Evolutionary conservation across 352 stramenopile species (phyloP).

Genomic region (Phytophthora hybrid): DNA sequence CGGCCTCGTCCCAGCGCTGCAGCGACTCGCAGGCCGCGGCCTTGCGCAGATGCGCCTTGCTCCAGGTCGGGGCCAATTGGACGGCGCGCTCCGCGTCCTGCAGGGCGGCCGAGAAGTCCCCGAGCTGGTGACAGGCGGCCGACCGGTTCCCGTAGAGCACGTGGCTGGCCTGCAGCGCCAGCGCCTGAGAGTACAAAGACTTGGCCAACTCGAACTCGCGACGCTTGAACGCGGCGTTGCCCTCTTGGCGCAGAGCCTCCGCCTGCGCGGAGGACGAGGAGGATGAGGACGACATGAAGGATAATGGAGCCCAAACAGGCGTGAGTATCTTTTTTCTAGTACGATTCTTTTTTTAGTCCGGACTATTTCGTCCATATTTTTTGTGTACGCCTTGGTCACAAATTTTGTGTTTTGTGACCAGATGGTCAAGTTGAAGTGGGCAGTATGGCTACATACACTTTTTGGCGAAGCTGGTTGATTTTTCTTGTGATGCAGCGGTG

Average conservation of each 20-base stretch:
- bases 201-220: conserved; percentile 59
- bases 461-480: too few relatives aligned
- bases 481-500: too few relatives aligned
- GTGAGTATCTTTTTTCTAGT: too few relatives aligned
- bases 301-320: neutral
- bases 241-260: conserved; percentile 61
- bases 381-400: neutral
- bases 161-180: conserved; percentile 62
- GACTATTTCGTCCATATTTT: neutral
- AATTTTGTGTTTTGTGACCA: too few relatives aligned
- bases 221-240: conserved; percentile 75
- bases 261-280: conserved; percentile 1
- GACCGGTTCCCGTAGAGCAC: conserved; percentile 91
- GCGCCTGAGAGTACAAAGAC: conserved; percentile 65
- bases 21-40: conserved; percentile 84
- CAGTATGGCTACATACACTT: too few relatives aligned
- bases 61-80: conserved; percentile 86
- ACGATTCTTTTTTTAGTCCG: too few relatives aligned
- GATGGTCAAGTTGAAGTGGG: too few relatives aligned
- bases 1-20: conserved; percentile 63
- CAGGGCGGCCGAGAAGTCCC: conserved; percentile 77
- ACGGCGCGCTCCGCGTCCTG: conserved; percentile 86
- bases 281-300: too few relatives aligned
- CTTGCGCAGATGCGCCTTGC: conserved; percentile 94
- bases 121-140: conserved; percentile 79